Conservation (phyloP, 164 flowering plant genomes). For the Echeveria elegans region DNA sequence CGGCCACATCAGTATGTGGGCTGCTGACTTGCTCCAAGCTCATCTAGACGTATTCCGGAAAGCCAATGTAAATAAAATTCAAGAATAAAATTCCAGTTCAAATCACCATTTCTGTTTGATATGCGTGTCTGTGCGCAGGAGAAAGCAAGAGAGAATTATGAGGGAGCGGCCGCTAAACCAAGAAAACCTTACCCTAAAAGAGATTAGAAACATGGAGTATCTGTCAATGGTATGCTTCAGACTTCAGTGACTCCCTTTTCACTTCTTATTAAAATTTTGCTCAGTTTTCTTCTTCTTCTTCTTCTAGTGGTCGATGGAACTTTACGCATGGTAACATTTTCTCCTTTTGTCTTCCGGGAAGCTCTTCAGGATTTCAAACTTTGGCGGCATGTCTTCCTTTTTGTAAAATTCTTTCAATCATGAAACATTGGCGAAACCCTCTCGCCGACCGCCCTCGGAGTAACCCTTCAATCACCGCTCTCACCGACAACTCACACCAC, state of each 20-base stretch:
- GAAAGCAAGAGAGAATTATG: constrained; percentile 61
- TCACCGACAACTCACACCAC: no score
- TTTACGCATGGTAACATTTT: constrained; percentile 59
- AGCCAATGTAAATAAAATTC: constrained; percentile 49
- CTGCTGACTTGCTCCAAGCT: constrained; percentile 51
- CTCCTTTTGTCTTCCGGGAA: constrained; percentile 54
- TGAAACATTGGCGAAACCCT: no score
- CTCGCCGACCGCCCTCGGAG: no score
- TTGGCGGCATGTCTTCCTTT: constrained; percentile 26
- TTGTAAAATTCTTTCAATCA: neutral
- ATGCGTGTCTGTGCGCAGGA: constrained; percentile 25
- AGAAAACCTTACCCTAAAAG: constrained; percentile 53
- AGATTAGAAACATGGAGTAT: constrained; percentile 67
- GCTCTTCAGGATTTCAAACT: constrained; percentile 49
- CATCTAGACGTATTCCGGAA: constrained; percentile 51
- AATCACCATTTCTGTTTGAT: neutral
- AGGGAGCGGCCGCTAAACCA: constrained; percentile 51
- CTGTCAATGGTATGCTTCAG: constrained; percentile 48
- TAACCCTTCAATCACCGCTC: no score
- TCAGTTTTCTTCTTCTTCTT: neutral
- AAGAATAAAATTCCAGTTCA: neutral
- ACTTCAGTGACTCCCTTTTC: neutral
- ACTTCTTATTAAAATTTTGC: neutral
- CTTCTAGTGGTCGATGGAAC: constrained; percentile 78
- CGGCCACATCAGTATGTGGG: constrained; percentile 86